These are phyloP conservation scores for Marasmius oreades DNA, from an alignment of 1,284 basidiomycete species.

Conservation along the genomic window DNA sequence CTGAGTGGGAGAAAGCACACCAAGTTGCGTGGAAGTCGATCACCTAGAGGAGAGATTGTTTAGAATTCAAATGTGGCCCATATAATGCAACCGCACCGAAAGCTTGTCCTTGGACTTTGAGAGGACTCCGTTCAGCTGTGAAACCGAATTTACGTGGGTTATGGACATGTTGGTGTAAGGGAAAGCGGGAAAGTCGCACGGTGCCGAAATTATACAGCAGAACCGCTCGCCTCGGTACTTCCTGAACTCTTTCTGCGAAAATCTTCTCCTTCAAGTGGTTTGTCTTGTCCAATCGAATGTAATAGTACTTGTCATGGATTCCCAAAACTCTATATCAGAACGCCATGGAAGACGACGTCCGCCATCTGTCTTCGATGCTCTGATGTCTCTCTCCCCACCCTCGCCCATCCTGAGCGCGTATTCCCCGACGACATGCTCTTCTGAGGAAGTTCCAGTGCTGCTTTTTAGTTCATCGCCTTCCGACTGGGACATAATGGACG, in stretches of 20 bases:
- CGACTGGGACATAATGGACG: not conserved
- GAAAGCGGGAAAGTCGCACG: not conserved
- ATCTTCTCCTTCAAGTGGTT: too few relatives aligned
- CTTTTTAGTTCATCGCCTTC: slow-evolving; percentile 7
- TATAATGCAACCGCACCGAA: slow-evolving; percentile 42
- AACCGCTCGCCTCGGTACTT: not conserved
- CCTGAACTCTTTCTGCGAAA: not conserved
- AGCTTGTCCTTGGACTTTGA: slow-evolving; percentile 60
- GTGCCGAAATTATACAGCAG: not conserved
- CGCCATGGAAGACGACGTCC: not conserved
- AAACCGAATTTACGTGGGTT: slow-evolving; percentile 55
- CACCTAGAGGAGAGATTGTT: slow-evolving; percentile 43
- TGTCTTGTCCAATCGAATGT: too few relatives aligned
- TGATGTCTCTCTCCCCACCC: slow-evolving; percentile 1
- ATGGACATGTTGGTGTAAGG: slow-evolving; percentile 43
- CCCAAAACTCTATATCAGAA: not conserved
- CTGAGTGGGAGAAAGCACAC: slow-evolving; percentile 32
- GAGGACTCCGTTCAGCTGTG: slow-evolving; percentile 60
- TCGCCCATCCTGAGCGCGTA: slow-evolving; percentile 9
- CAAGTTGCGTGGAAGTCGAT: slow-evolving; percentile 83
- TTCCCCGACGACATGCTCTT: not conserved
- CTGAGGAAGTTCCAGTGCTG: slow-evolving; percentile 11
- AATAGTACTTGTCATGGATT: not conserved
- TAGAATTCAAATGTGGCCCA: not conserved
- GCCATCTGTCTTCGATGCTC: slow-evolving; percentile 7